These are phyloP conservation scores for Solanum piurae DNA, from an alignment of 257 asterid species.

Conservation along the genomic window DNA sequence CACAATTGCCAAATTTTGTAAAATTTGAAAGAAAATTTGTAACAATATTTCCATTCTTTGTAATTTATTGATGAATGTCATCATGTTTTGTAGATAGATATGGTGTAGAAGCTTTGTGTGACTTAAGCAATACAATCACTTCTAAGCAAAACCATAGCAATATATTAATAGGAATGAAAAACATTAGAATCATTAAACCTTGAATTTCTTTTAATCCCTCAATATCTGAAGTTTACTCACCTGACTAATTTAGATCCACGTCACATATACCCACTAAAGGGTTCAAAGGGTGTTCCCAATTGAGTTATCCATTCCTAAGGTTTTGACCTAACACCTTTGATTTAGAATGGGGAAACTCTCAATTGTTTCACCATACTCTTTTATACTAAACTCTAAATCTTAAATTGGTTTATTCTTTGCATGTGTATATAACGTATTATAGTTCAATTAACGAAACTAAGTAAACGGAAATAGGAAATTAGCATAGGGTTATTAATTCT, in stretches of 20 bases:
- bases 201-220: background rate
- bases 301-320: background rate
- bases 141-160: background rate
- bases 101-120: background rate
- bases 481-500: background rate
- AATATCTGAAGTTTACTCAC: background rate
- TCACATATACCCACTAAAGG: background rate
- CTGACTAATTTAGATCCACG: background rate
- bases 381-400: background rate
- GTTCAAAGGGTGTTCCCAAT: background rate
- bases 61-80: background rate
- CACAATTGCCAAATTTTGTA: background rate
- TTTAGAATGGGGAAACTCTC: background rate
- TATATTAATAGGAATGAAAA: background rate
- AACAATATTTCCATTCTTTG: background rate
- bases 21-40: background rate
- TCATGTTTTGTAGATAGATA: background rate
- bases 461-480: background rate
- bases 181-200: background rate
- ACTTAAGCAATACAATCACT: background rate
- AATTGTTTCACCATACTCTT: background rate
- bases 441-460: background rate
- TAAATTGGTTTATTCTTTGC: background rate
- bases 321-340: too few species aligned
- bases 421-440: background rate